Percentiles rank a stretch among this genome's conserved stretches.
Evolutionary conservation across 257 asterid genomes (phyloP).

Genomic region (Penstemon newberryi): DNA sequence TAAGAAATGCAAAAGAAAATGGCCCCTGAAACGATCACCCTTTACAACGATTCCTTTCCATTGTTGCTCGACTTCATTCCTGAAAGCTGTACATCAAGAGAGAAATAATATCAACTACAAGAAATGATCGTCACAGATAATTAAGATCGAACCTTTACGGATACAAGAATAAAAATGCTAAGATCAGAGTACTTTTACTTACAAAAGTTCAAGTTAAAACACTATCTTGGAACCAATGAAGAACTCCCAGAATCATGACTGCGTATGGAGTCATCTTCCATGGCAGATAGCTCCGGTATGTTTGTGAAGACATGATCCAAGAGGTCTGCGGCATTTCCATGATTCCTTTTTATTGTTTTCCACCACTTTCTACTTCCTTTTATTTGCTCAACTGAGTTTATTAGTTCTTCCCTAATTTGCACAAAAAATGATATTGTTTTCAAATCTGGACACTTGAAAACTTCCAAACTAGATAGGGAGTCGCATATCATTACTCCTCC

Average conservation of each 20-base stretch:
- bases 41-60: no score
- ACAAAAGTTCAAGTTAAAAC: not conserved
- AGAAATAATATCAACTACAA: no score
- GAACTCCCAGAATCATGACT: not conserved
- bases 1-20: no score
- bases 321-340: not conserved
- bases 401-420: slow-evolving; percentile 21
- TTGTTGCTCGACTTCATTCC: no score
- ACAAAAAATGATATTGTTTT: slow-evolving; percentile 20
- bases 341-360: not conserved
- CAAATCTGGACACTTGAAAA: slow-evolving; percentile 24
- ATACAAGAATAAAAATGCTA: no score
- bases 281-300: slow-evolving; percentile 3
- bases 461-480: slow-evolving; percentile 27
- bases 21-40: no score
- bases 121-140: no score
- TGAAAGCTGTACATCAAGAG: no score
- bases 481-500: slow-evolving; percentile 31
- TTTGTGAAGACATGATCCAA: slow-evolving; percentile 18
- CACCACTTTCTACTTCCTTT: slow-evolving; percentile 36
- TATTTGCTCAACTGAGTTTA: slow-evolving; percentile 26
- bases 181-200: not conserved
- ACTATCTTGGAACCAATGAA: not conserved
- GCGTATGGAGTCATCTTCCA: not conserved
- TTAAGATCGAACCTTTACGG: no score